Conservation (phyloP, 164 flowering plant genomes). For the Magnolia kwangsiensis region DNA sequence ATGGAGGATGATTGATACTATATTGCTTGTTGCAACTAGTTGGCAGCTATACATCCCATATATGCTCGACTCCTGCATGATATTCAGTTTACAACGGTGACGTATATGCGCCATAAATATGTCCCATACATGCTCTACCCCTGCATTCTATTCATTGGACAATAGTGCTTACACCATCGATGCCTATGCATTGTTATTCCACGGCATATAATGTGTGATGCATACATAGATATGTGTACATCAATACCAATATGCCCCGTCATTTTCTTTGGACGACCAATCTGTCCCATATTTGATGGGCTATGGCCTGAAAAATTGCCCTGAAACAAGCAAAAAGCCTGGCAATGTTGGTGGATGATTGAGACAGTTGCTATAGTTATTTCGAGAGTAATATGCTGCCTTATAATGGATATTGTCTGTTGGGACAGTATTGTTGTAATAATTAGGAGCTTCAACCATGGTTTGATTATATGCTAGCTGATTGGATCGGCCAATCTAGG, state of each 20-base stretch:
- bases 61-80: background rate
- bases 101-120: too few relatives aligned
- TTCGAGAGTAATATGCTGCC: too few relatives aligned
- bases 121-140: too few relatives aligned
- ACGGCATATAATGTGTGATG: background rate
- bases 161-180: too few relatives aligned
- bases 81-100: too few relatives aligned
- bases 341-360: background rate
- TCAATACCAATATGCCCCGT: background rate
- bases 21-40: background rate
- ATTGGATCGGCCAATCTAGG: background rate
- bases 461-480: background rate
- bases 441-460: background rate
- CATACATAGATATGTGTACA: too few relatives aligned
- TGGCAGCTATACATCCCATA: background rate
- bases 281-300: background rate
- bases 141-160: too few relatives aligned
- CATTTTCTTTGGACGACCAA: too few relatives aligned
- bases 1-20: background rate
- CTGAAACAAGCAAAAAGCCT: background rate
- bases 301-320: background rate
- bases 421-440: background rate
- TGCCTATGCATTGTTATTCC: too few relatives aligned
- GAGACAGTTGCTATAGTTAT: background rate
- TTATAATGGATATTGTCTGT: background rate